Evolutionary conservation across 2,329 filamentous ascomycete species (phyloP).

Genomic region (Lasiodiplodia sp.): DNA sequence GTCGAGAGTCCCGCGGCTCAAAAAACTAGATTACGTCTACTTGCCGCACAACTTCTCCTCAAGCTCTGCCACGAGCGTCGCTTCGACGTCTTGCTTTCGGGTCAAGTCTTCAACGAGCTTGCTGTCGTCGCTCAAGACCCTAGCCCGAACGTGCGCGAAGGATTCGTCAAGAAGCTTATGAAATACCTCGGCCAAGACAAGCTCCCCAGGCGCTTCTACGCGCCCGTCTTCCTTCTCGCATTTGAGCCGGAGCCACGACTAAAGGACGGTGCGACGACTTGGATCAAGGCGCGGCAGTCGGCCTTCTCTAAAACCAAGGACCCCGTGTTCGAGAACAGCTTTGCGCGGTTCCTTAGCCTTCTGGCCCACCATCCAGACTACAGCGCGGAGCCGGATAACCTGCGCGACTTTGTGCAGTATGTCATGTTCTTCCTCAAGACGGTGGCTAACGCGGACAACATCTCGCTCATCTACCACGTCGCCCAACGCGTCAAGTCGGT

Average conservation of each 20-base stretch:
- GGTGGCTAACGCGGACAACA: slow-evolving; percentile 84
- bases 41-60: slow-evolving; percentile 78
- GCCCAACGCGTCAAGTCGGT: slow-evolving; percentile 93
- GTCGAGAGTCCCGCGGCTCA: slow-evolving; percentile 77
- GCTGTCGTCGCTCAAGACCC: slow-evolving; percentile 83
- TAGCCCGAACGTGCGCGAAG: slow-evolving; percentile 74
- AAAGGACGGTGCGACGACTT: slow-evolving; percentile 79
- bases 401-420: slow-evolving; percentile 85
- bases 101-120: slow-evolving; percentile 79
- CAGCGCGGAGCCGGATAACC: slow-evolving; percentile 64
- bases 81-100: slow-evolving; percentile 77
- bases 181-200: slow-evolving; percentile 82
- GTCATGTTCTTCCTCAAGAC: slow-evolving; percentile 86
- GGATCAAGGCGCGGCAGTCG: slow-evolving; percentile 82
- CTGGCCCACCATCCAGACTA: slow-evolving; percentile 96
- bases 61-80: slow-evolving; percentile 82
- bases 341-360: slow-evolving; percentile 83
- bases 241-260: slow-evolving; percentile 83
- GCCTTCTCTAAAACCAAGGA: slow-evolving; percentile 63
- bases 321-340: slow-evolving; percentile 77
- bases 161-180: slow-evolving; percentile 85
- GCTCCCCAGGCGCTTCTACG: slow-evolving; percentile 80
- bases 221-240: slow-evolving; percentile 86
- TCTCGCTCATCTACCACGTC: slow-evolving; percentile 88
- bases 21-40: slow-evolving; percentile 79